phyloP scores from a whole-genome alignment of 1,284 basidiomycete genomes.

The Earliella scabrosa region DNA sequence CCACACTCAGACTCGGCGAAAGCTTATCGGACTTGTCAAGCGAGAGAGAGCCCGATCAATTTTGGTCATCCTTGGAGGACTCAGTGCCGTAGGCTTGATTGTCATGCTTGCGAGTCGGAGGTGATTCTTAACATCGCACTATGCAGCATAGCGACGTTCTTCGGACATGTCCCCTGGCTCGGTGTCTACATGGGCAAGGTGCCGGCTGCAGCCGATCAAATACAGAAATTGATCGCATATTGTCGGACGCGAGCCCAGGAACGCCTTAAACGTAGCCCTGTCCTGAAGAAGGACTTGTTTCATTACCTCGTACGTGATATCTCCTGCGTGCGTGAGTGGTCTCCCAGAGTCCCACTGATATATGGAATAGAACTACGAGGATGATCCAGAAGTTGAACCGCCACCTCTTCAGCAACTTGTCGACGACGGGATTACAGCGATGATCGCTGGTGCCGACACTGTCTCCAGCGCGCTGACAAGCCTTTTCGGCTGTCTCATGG shows the following conservation, averaged over 20 bases:
- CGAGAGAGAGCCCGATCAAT: slow-evolving; percentile 12
- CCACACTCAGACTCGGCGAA: slow-evolving; percentile 21
- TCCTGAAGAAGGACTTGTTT: slow-evolving; percentile 23
- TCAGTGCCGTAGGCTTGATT: slow-evolving; percentile 15
- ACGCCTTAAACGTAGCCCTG: slow-evolving; percentile 9
- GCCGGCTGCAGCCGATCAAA: slow-evolving; percentile 4
- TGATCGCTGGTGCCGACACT: slow-evolving; percentile 38
- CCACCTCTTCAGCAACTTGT: slow-evolving; percentile 13
- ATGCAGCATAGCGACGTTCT: slow-evolving; percentile 3
- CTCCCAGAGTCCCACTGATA: no score
- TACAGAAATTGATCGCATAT: slow-evolving; percentile 7
- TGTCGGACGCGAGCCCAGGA: background rate
- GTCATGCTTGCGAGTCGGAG: no score
- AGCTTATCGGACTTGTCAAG: slow-evolving; percentile 26
- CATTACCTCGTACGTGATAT: slow-evolving; percentile 28
- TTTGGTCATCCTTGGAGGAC: slow-evolving; percentile 8
- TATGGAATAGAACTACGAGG: slow-evolving; percentile 27
- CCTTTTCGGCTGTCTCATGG: slow-evolving; percentile 27
- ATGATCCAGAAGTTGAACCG: slow-evolving; percentile 12
- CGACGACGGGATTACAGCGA: slow-evolving; percentile 19
- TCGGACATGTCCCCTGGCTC: slow-evolving; percentile 24
- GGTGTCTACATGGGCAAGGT: slow-evolving; percentile 14
- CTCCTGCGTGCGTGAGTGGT: background rate
- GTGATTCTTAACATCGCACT: background rate
- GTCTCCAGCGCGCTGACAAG: slow-evolving; percentile 28